Percentiles rank a stretch among this genome's conserved stretches.
phyloP scores from a whole-genome alignment of 768 basidiomycete genomes.

The Tulasnella calospora region DNA sequence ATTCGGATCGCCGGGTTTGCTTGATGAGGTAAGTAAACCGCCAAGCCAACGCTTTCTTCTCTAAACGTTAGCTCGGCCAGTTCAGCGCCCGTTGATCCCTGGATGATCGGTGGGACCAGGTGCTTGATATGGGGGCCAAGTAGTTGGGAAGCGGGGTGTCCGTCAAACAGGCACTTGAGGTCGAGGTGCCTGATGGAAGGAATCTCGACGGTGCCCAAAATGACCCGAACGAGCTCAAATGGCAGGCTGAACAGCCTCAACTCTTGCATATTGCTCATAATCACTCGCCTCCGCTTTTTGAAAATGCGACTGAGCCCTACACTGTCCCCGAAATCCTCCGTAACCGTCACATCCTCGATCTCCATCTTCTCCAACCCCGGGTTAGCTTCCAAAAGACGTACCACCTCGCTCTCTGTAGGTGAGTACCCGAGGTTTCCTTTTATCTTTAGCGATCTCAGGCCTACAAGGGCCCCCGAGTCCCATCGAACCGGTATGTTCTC shows the following conservation, averaged over 20 bases:
- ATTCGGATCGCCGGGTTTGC: not conserved
- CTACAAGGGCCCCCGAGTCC: not conserved
- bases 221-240: not conserved
- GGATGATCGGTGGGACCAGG: not conserved
- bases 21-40: not conserved
- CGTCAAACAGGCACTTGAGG: not conserved
- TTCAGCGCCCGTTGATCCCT: not conserved
- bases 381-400: not conserved
- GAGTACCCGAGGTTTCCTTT: not conserved
- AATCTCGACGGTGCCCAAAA: not conserved
- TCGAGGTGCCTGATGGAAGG: not conserved
- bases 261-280: not conserved
- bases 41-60: not conserved
- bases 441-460: not conserved
- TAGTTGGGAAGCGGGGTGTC: not conserved
- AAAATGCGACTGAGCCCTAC: not conserved
- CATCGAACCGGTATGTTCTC: not conserved
- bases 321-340: not conserved
- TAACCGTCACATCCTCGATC: not conserved
- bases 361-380: not conserved
- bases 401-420: not conserved
- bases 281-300: not conserved
- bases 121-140: not conserved
- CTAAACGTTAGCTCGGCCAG: not conserved
- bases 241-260: not conserved